Conservation (phyloP, 2,329 filamentous ascomycete genomes). For the Purpureocillium lavendulum region DNA sequence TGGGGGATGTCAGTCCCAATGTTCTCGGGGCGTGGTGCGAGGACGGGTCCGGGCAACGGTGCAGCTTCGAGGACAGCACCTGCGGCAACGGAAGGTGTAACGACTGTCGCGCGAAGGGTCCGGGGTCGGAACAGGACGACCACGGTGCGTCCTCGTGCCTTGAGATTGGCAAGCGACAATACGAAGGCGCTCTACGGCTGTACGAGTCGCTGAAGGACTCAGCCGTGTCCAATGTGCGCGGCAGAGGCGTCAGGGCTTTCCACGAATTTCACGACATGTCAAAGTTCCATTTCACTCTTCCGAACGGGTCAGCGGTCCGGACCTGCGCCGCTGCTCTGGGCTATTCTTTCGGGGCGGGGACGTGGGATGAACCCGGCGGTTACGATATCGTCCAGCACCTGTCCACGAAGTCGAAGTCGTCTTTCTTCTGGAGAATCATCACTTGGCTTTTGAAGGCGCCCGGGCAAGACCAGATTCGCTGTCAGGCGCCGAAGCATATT, state of each 20-base stretch:
- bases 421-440: conserved; percentile 71
- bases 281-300: conserved; percentile 61
- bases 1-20: conserved; percentile 87
- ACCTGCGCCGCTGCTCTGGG: conserved; percentile 83
- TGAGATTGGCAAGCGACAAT: conserved; percentile 65
- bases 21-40: conserved; percentile 83
- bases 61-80: conserved; percentile 73
- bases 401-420: conserved; percentile 58
- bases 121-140: conserved; percentile 56
- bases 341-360: conserved; percentile 85
- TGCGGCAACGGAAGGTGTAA: conserved; percentile 60
- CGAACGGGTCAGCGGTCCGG: conserved; percentile 59
- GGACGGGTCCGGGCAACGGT: conserved; percentile 65
- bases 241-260: conserved; percentile 63
- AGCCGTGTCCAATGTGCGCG: conserved; percentile 51
- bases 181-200: conserved; percentile 38
- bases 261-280: conserved; percentile 77
- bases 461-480: conserved; percentile 57
- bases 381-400: conserved; percentile 88
- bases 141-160: conserved; percentile 67
- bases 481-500: conserved; percentile 75
- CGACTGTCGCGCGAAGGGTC: conserved; percentile 63
- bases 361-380: conserved; percentile 76
- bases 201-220: conserved; percentile 42
- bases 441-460: conserved; percentile 63